Conservation (phyloP, 495 filamentous ascomycete genomes). For the Entonaema liquescens region DNA sequence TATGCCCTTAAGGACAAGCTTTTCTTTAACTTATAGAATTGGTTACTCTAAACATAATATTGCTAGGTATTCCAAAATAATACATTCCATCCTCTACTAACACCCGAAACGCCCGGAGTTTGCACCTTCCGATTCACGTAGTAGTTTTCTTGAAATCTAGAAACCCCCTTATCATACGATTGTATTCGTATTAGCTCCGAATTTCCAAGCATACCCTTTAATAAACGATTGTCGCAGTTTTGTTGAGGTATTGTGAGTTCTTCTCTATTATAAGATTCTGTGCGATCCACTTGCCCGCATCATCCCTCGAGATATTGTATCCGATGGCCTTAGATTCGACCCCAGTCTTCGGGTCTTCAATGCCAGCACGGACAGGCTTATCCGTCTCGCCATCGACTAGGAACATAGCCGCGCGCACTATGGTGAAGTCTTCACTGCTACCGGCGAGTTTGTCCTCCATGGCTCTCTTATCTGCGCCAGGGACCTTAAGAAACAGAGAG, state of each 20-base stretch:
- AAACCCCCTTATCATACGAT: not conserved
- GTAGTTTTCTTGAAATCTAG: too few species aligned
- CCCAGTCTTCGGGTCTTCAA: slow-evolving; percentile 48
- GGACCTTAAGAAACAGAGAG: slow-evolving; percentile 55
- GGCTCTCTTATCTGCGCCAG: slow-evolving; percentile 66
- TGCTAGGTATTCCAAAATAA: not conserved
- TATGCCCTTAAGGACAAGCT: too few species aligned
- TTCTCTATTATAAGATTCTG: slow-evolving; percentile 36
- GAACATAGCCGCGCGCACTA: slow-evolving; percentile 54
- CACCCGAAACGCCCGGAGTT: not conserved
- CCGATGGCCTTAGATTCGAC: slow-evolving; percentile 51
- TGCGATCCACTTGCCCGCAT: slow-evolving; percentile 54
- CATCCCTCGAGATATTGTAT: slow-evolving; percentile 54
- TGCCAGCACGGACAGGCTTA: slow-evolving; percentile 49
- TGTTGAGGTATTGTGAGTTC: slow-evolving; percentile 29
- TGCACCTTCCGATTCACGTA: too few species aligned
- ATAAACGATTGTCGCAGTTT: slow-evolving; percentile 38
- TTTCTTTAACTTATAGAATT: too few species aligned
- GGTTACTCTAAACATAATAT: not conserved
- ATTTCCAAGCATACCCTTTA: not conserved
- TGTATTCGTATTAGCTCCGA: not conserved
- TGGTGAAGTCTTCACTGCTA: slow-evolving; percentile 52
- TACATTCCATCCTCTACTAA: not conserved
- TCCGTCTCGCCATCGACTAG: slow-evolving; percentile 43
- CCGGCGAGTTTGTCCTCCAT: slow-evolving; percentile 62